Conservation (phyloP, 2,329 filamentous ascomycete species). For the Colletotrichum filicis region DNA sequence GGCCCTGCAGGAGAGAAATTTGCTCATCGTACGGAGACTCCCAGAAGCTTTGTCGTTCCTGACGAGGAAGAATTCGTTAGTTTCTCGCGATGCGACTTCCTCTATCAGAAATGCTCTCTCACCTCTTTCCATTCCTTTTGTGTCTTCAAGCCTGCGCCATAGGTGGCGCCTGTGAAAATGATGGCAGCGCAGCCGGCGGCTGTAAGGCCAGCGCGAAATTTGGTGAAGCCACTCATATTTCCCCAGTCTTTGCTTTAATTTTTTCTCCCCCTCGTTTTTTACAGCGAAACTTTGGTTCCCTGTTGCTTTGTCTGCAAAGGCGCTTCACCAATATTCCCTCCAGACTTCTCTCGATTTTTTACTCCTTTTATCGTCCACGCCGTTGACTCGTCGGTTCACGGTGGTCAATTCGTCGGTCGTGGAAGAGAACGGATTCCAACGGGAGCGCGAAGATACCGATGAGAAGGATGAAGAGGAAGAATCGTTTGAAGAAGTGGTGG, state of each 20-base stretch:
- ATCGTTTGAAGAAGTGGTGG: constrained; percentile 12
- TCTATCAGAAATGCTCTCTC: constrained; percentile 9
- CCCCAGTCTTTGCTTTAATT: neutral
- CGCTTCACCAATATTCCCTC: constrained; percentile 41
- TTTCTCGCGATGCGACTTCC: too few relatives aligned
- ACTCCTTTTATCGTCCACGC: constrained; percentile 38
- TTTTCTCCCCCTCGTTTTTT: constrained; percentile 35
- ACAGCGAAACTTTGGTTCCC: neutral
- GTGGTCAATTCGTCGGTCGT: neutral
- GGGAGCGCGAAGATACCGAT: constrained; percentile 11
- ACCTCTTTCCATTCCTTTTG: constrained; percentile 59
- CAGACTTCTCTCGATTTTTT: constrained; percentile 40
- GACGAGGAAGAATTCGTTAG: neutral
- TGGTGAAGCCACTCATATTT: constrained; percentile 35
- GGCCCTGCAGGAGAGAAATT: constrained; percentile 55
- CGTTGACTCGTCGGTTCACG: constrained; percentile 26
- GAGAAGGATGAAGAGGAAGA: neutral
- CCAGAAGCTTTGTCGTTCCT: constrained; percentile 50
- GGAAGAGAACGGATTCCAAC: neutral
- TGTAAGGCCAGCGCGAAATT: constrained; percentile 39
- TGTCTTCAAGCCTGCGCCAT: constrained; percentile 61
- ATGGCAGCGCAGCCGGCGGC: constrained; percentile 59
- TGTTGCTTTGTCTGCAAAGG: neutral
- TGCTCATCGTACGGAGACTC: constrained; percentile 54
- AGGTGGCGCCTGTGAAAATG: constrained; percentile 58